phyloP scores from a whole-genome alignment of 345 rosid genomes.

The Pistacia vera region DNA sequence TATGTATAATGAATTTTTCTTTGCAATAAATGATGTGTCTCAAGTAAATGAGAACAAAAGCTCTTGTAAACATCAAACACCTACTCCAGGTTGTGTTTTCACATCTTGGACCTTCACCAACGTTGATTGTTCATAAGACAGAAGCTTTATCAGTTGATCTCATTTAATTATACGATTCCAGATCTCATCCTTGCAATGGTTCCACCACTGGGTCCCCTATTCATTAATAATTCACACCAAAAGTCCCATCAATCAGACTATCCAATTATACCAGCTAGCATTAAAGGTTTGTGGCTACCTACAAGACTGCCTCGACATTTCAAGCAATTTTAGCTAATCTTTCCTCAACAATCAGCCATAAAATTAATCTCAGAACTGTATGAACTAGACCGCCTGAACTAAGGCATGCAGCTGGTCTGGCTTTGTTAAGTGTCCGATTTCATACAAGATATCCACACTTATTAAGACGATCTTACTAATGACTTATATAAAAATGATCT shows the following conservation, averaged over 20 bases:
- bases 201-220: background rate
- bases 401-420: background rate
- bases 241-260: conserved; percentile 3
- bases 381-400: background rate
- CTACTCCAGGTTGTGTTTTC: conserved; percentile 7
- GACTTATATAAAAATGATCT: too few species aligned
- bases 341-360: background rate
- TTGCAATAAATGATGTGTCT: background rate
- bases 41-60: conserved; percentile 4
- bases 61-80: conserved; percentile 20
- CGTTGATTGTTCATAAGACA: conserved; percentile 32
- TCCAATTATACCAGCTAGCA: background rate
- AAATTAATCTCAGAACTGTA: background rate
- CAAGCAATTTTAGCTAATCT: background rate
- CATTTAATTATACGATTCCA: conserved; percentile 4
- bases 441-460: background rate
- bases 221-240: conserved; percentile 7
- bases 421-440: background rate
- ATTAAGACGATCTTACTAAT: too few species aligned
- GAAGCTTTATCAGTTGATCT: background rate
- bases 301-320: background rate
- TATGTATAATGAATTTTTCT: background rate
- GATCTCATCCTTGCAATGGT: background rate
- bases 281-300: background rate
- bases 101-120: conserved; percentile 7